A percentile compares a stretch with the other conserved stretches of the same genome.
Conservation (phyloP, 257 asterid species). For the Eustoma russellianum region DNA sequence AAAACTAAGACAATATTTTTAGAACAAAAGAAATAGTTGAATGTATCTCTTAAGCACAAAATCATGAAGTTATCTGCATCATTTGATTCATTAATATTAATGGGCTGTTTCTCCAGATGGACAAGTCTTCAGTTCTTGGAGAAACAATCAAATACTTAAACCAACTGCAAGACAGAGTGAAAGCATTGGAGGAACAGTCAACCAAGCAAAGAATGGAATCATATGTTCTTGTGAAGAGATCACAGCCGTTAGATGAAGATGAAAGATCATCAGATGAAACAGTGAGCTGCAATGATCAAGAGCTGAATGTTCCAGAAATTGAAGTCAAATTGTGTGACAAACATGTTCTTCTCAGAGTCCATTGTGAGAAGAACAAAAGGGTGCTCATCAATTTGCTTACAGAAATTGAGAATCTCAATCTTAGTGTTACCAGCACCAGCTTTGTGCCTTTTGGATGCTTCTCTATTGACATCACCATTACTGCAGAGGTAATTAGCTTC, state of each 20-base stretch:
- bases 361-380: conserved; percentile 11
- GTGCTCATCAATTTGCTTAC: conserved; percentile 6
- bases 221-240: conserved; percentile 22
- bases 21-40: too few relatives aligned
- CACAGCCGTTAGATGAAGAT: conserved; percentile 27
- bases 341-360: conserved; percentile 6
- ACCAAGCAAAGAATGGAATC: conserved; percentile 18
- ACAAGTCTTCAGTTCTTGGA: conserved; percentile 36
- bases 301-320: conserved; percentile 9
- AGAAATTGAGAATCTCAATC: conserved; percentile 13
- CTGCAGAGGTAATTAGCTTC: neutral
- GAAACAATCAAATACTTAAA: conserved; percentile 23
- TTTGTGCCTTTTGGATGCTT: conserved; percentile 20
- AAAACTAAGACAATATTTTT: too few relatives aligned
- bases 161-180: conserved; percentile 19
- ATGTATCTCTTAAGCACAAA: too few relatives aligned
- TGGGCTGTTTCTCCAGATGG: conserved; percentile 22
- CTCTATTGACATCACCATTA: conserved; percentile 7
- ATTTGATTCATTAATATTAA: neutral
- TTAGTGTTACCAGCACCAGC: conserved; percentile 3
- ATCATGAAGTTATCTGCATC: too few relatives aligned
- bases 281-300: conserved; percentile 8
- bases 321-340: conserved; percentile 10
- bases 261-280: conserved; percentile 23
- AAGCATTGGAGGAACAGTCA: conserved; percentile 28